Evolutionary conservation across 306 rosid genomes (phyloP).

Genomic region (Acmispon strigosus): DNA sequence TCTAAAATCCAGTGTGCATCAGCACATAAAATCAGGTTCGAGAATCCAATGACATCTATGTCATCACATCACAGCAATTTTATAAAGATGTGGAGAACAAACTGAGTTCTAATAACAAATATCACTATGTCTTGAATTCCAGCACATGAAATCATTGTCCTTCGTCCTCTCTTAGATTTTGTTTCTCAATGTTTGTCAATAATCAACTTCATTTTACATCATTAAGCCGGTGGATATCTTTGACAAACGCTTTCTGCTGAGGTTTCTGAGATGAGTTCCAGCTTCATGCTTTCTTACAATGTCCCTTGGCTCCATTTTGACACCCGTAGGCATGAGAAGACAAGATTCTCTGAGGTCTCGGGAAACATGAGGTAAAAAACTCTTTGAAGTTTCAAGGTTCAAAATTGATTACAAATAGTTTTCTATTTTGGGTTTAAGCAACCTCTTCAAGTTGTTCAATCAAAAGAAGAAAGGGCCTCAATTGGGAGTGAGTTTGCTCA

Average conservation of each 20-base stretch:
- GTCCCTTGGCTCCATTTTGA: neutral
- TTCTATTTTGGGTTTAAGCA: neutral
- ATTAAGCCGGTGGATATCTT: neutral
- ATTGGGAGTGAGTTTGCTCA: constrained; percentile 20
- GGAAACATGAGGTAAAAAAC: neutral
- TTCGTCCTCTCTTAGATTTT: neutral
- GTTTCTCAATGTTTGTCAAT: neutral
- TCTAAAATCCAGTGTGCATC: neutral
- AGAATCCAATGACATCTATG: constrained; percentile 5
- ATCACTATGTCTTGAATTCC: neutral
- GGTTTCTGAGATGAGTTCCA: neutral
- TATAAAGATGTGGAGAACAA: neutral
- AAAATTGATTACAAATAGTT: neutral
- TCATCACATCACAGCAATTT: neutral
- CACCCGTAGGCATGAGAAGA: neutral
- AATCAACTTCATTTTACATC: neutral
- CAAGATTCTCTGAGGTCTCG: neutral
- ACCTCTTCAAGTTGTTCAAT: neutral
- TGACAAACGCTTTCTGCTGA: neutral
- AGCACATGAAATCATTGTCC: neutral
- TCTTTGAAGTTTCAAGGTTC: neutral
- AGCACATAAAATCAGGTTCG: neutral
- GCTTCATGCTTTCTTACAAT: neutral
- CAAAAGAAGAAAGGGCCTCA: constrained; percentile 18
- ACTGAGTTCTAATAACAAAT: neutral